These are phyloP conservation scores for Pichia sp. DNA, from an alignment of 1,139 yeast species.

Conservation along the genomic window DNA sequence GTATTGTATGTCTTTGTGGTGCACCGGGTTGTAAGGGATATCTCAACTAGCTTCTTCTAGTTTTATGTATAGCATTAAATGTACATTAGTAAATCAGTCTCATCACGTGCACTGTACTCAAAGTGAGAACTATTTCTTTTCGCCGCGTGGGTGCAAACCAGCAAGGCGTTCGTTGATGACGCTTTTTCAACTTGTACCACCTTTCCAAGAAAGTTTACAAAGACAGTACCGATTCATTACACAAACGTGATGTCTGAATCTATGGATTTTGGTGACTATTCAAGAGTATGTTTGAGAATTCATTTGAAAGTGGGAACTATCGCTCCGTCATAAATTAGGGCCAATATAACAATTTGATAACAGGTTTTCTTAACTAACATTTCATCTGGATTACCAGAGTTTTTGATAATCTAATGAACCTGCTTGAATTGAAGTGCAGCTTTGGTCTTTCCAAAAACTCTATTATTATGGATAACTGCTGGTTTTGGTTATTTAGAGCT, in stretches of 20 bases:
- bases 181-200: neutral
- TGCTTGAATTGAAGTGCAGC: too few relatives aligned
- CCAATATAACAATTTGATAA: neutral
- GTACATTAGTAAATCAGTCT: too few relatives aligned
- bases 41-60: conserved; percentile 44
- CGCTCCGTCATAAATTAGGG: neutral
- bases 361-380: neutral
- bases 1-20: conserved; percentile 91
- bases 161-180: too few relatives aligned
- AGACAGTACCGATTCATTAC: neutral
- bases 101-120: too few relatives aligned
- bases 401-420: too few relatives aligned
- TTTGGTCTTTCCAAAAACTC: too few relatives aligned
- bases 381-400: neutral
- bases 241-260: conserved; percentile 22
- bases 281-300: conserved; percentile 23
- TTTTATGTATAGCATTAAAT: neutral
- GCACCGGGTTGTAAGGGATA: conserved; percentile 92
- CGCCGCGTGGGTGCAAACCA: too few relatives aligned
- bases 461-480: too few relatives aligned
- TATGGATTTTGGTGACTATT: conserved; percentile 27
- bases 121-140: too few relatives aligned
- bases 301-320: neutral
- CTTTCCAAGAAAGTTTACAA: neutral
- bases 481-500: conserved; percentile 1